These are phyloP conservation scores for Aspergillus cejpii DNA, from an alignment of 2,329 filamentous ascomycete species.

Conservation along the genomic window DNA sequence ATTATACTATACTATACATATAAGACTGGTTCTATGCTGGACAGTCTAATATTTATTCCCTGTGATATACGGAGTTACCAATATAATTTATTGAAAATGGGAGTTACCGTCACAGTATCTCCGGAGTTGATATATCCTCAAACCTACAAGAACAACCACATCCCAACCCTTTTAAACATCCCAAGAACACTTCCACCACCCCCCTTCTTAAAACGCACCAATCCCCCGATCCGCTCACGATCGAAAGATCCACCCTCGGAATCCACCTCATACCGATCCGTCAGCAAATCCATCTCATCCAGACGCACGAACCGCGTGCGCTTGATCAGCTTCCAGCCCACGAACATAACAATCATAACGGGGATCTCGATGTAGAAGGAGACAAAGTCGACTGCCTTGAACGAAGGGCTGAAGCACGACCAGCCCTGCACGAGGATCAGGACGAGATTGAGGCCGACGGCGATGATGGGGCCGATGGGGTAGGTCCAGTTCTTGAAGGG, in stretches of 20 bases:
- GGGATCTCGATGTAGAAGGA: conserved; percentile 59
- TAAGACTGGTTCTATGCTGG: not conserved
- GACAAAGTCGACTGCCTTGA: conserved; percentile 55
- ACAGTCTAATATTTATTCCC: not conserved
- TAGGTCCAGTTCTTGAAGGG: conserved; percentile 64
- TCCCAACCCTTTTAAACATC: conserved; percentile 29
- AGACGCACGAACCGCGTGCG: conserved; percentile 42
- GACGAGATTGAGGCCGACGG: conserved; percentile 52
- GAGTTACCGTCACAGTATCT: not conserved
- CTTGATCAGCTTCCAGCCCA: conserved; percentile 51
- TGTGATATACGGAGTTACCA: no score
- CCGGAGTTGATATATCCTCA: no score
- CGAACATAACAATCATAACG: conserved; percentile 51
- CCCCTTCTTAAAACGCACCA: no score
- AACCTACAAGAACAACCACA: conserved; percentile 39
- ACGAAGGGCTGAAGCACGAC: conserved; percentile 53
- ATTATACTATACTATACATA: no score
- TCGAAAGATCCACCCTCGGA: conserved; percentile 18
- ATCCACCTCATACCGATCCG: conserved; percentile 37
- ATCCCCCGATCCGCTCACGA: conserved; percentile 7
- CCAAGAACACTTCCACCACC: conserved; percentile 14
- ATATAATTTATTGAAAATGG: not conserved
- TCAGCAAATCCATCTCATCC: conserved; percentile 48
- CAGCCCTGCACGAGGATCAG: conserved; percentile 59
- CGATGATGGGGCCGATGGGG: conserved; percentile 54